These are phyloP conservation scores for Mrakia gelida DNA, from an alignment of 768 basidiomycete species.

Conservation along the genomic window DNA sequence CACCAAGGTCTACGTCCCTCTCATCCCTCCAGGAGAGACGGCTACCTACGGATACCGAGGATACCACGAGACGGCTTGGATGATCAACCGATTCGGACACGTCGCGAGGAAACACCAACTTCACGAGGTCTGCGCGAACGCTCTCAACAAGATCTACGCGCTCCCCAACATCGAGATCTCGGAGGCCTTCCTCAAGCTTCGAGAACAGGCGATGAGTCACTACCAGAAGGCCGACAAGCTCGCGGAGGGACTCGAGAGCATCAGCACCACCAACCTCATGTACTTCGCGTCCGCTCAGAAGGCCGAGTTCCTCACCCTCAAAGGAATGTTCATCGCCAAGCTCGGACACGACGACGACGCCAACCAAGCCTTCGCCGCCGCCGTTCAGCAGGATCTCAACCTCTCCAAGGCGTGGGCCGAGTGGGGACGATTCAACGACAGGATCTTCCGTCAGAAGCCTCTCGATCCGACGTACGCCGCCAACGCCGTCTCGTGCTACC, in stretches of 20 bases:
- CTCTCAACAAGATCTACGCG: constrained; percentile 95
- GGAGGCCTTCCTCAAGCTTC: constrained; percentile 95
- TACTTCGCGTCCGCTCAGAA: constrained; percentile 94
- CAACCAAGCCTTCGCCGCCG: constrained; percentile 84
- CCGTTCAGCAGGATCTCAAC: constrained; percentile 90
- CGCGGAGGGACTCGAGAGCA: constrained; percentile 91
- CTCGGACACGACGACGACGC: constrained; percentile 83
- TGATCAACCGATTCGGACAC: constrained; percentile 98
- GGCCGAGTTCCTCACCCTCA: constrained; percentile 96
- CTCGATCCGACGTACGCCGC: constrained; percentile 70
- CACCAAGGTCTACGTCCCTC: constrained; percentile 90
- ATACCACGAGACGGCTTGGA: constrained; percentile 99
- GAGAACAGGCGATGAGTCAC: constrained; percentile 97
- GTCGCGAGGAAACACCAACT: constrained; percentile 96
- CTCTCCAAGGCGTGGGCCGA: constrained; percentile 98
- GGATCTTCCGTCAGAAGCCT: constrained; percentile 82
- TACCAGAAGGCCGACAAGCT: constrained; percentile 93
- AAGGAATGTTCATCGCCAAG: constrained; percentile 95
- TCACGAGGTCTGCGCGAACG: constrained; percentile 89
- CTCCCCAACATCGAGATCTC: constrained; percentile 99
- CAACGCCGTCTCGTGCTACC: constrained; percentile 92
- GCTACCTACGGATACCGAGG: constrained; percentile 90
- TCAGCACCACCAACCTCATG: constrained; percentile 98
- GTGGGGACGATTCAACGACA: constrained; percentile 92
- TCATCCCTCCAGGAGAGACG: constrained; percentile 55